Evolutionary conservation across 805 yeast species (phyloP).

Genomic region (Monosporozyma siamensis): DNA sequence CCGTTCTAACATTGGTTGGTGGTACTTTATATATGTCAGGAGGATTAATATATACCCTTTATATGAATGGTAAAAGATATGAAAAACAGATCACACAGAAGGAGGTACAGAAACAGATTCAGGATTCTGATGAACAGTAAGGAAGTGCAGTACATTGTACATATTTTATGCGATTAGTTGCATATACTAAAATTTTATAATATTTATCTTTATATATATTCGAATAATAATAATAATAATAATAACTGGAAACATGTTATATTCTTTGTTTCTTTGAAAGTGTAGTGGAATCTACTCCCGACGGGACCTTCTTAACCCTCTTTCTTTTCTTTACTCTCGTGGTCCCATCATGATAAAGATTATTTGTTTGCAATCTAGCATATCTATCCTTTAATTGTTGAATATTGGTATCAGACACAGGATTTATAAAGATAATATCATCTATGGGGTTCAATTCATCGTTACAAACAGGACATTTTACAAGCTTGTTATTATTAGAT

Average conservation of each 20-base stretch:
- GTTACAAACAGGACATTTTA: slow-evolving; percentile 38
- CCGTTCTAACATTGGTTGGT: slow-evolving; percentile 60
- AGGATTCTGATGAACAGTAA: not conserved
- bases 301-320: slow-evolving; percentile 8
- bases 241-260: not conserved
- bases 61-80: slow-evolving; percentile 43
- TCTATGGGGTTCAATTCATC: slow-evolving; percentile 10
- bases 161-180: too few species aligned
- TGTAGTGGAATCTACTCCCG: too few species aligned
- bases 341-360: slow-evolving; percentile 34
- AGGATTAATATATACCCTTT: slow-evolving; percentile 44
- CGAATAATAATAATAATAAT: not conserved
- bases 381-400: slow-evolving; percentile 19
- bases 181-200: not conserved
- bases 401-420: slow-evolving; percentile 8
- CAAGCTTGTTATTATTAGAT: slow-evolving; percentile 2
- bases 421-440: slow-evolving; percentile 1
- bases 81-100: slow-evolving; percentile 31
- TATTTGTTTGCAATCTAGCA: slow-evolving; percentile 11
- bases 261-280: not conserved
- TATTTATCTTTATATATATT: not conserved
- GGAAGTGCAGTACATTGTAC: too few species aligned
- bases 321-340: slow-evolving; percentile 20
- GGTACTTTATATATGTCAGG: slow-evolving; percentile 42
- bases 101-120: not conserved